Conservation (phyloP, 768 basidiomycete species). For the Boletus subcaerulescens region DNA sequence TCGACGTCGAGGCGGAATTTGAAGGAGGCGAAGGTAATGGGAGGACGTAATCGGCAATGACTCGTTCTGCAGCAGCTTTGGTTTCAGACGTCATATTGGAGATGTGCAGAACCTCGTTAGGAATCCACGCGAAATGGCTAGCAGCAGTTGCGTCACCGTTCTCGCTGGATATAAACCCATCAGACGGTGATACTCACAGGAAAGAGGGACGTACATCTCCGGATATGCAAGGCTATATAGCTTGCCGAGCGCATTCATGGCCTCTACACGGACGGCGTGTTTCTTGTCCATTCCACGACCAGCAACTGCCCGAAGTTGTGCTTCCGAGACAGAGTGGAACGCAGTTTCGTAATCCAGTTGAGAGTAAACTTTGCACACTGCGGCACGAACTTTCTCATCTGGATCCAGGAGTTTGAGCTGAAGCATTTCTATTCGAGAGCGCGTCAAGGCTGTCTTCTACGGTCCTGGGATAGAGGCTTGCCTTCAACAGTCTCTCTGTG, state of each 20-base stretch:
- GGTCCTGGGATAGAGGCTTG: conserved; percentile 31
- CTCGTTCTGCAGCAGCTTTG: conserved; percentile 63
- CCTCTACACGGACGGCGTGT: conserved; percentile 67
- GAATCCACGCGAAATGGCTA: conserved; percentile 91
- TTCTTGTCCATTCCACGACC: conserved; percentile 84
- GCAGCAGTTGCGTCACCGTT: conserved; percentile 70
- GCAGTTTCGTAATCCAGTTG: conserved; percentile 89
- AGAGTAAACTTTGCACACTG: conserved; percentile 77
- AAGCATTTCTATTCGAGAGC: conserved; percentile 48
- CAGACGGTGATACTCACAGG: not conserved
- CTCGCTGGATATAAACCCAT: conserved; percentile 51
- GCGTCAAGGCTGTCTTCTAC: conserved; percentile 1
- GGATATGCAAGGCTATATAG: conserved; percentile 80
- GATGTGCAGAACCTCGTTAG: conserved; percentile 63
- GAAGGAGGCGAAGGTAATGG: conserved; percentile 60
- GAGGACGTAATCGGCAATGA: conserved; percentile 72
- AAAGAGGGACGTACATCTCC: conserved; percentile 69
- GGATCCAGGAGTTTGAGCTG: conserved; percentile 72
- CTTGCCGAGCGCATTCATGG: conserved; percentile 71
- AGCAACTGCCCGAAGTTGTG: conserved; percentile 60
- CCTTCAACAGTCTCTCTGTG: conserved; percentile 70
- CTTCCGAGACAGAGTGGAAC: conserved; percentile 70
- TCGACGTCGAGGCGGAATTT: conserved; percentile 40
- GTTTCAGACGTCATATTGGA: conserved; percentile 52
- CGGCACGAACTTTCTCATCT: conserved; percentile 87